phyloP scores from a whole-genome alignment of 2,329 filamentous ascomycete species.

The Dichotomopilus funicola region DNA sequence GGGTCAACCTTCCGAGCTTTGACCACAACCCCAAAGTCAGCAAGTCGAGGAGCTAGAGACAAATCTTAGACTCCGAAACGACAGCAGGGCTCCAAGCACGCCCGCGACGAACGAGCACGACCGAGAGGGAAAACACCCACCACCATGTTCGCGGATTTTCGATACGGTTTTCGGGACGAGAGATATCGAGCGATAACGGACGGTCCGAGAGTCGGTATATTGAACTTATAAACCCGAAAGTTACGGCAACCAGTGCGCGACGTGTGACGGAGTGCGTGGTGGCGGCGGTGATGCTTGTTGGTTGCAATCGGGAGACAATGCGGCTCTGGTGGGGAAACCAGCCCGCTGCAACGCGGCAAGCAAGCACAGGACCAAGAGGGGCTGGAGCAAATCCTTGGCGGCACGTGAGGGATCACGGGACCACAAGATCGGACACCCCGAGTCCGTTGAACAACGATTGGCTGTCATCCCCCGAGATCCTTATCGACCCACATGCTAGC shows the following conservation, averaged over 20 bases:
- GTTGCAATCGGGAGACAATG: too few species aligned
- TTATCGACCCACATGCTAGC: too few species aligned
- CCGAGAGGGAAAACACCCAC: slow-evolving; percentile 19
- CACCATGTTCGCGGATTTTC: slow-evolving; percentile 25
- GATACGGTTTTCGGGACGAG: not conserved
- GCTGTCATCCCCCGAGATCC: too few species aligned
- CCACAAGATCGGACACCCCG: too few species aligned
- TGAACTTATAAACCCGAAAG: not conserved
- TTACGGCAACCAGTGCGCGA: not conserved
- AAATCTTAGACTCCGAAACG: slow-evolving; percentile 34
- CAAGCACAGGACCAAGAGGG: too few species aligned
- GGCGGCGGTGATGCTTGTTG: not conserved
- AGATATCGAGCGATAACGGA: slow-evolving; percentile 4
- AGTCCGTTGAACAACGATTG: too few species aligned
- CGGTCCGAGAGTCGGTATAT: not conserved
- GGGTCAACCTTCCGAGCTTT: slow-evolving; percentile 87
- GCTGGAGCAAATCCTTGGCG: too few species aligned
- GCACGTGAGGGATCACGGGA: too few species aligned
- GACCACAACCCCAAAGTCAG: slow-evolving; percentile 62
- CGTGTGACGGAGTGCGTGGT: not conserved
- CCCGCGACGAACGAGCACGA: slow-evolving; percentile 6
- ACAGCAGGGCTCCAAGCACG: slow-evolving; percentile 13
- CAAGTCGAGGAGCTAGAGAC: slow-evolving; percentile 55
- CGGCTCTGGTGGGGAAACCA: too few species aligned
- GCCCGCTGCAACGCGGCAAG: too few species aligned